Base-by-base conservation (phyloP, 805 yeast genomes). In the Saccharomycopsis schoenii region DNA sequence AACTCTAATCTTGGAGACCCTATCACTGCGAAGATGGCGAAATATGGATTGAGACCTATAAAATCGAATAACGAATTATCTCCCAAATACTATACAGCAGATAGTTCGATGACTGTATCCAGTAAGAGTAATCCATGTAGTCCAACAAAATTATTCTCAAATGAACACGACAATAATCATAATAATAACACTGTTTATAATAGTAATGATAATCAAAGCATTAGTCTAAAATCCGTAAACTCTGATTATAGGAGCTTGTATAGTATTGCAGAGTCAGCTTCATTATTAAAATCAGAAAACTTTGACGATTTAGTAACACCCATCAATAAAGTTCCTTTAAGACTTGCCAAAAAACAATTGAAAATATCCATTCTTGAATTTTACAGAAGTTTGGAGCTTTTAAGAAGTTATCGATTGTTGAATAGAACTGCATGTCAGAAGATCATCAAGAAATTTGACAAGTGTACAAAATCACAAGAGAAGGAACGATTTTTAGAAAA, bases 401-500 rank as follows among this genome's bases (percentile, higher is more conserved):
- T 88, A 57, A 82, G 82, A 65, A 85, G 89, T 0, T 94, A 84
- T 71, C 78, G 89, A 65, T 76, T 85, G 56, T 72, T 92, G 66
- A 94, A 94, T 72, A 78, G 91, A 37, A 91, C 96, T 0, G 99
- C 96, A 0, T 83, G 92, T 68, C 80, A 97, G 58, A 94, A 94
- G 68, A 84, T 94, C 68, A 78, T 90, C 62, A 94, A 94, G 69
- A 94, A 94, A 71, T 92, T 83, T 70, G 99, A 94, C 72, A 94
- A 94, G 68, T 78, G 85, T 4, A 78, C 85, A 1, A 69, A 75
- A 12, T 74, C 81, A 10, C 66, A 74, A 1, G 66, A 79, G 3
- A 75, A 82, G 12, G 70, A 74, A 0, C 64, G 70, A 2, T 89
- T 83, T 68, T 78, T 85, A 83, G 77, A 76, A 21, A 81, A 80